Conservation (phyloP, 306 rosid genomes). For the Casuarina cunninghamiana region DNA sequence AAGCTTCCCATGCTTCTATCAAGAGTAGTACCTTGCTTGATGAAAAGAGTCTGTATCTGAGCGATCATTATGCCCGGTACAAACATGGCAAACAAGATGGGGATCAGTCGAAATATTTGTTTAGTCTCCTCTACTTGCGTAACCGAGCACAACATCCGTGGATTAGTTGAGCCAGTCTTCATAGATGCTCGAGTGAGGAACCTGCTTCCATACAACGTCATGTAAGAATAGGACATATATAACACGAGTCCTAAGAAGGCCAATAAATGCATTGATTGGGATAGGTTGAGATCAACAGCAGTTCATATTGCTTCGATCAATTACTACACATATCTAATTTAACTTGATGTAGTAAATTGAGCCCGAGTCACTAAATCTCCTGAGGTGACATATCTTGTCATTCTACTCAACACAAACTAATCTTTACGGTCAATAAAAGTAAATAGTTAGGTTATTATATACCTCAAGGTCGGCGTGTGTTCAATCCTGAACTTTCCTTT, state of each 20-base stretch:
- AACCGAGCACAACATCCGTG: constrained; percentile 56
- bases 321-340: too few species aligned
- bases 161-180: constrained; percentile 34
- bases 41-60: constrained; percentile 70
- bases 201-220: constrained; percentile 25
- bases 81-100: constrained; percentile 60
- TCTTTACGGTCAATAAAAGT: neutral
- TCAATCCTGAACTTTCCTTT: constrained; percentile 58
- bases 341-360: too few species aligned
- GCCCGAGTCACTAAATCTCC: neutral
- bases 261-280: neutral
- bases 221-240: neutral
- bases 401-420: too few species aligned
- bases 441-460: neutral
- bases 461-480: constrained; percentile 76
- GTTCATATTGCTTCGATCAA: too few species aligned
- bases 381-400: too few species aligned
- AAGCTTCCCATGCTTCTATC: constrained; percentile 60
- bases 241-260: neutral
- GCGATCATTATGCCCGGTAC: constrained; percentile 83
- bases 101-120: constrained; percentile 67
- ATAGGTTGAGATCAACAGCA: too few species aligned
- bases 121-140: constrained; percentile 91
- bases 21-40: constrained; percentile 91
- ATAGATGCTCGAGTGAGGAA: constrained; percentile 45